A percentile compares a stretch with the other conserved stretches of the same genome.
phyloP scores from a whole-genome alignment of 139 green algal genomes.

The Chlorella sp. region DNA sequence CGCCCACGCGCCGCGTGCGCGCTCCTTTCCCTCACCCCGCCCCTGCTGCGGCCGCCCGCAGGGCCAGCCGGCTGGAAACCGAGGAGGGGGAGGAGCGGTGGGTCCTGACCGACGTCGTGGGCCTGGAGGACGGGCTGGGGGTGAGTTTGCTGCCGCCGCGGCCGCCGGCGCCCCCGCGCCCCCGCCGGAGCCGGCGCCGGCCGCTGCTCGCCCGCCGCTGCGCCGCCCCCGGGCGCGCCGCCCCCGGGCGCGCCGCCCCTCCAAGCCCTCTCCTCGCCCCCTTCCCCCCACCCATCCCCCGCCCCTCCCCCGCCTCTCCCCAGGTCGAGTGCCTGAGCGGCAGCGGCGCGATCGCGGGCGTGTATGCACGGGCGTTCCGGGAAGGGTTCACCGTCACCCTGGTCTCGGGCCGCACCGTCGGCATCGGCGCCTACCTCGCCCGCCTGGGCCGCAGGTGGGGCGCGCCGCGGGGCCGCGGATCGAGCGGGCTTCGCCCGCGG shows the following conservation, averaged over 20 bases:
- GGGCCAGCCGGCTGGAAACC: conserved; percentile 26
- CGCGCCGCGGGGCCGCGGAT: background rate
- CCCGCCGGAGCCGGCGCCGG: too few species aligned
- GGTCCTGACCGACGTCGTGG: conserved; percentile 82
- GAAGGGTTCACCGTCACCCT: conserved; percentile 96
- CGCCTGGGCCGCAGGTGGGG: conserved; percentile 82
- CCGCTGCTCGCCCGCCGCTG: too few species aligned
- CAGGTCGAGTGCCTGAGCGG: conserved; percentile 98
- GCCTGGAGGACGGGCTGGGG: conserved; percentile 92
- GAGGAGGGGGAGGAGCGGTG: conserved; percentile 36
- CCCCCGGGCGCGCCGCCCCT: too few species aligned
- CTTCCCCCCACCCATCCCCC: too few species aligned
- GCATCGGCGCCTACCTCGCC: conserved; percentile 98
- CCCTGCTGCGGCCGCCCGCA: background rate
- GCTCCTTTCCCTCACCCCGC: too few species aligned
- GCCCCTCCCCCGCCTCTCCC: too few species aligned
- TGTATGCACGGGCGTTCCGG: conserved; percentile 70
- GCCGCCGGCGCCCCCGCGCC: too few species aligned
- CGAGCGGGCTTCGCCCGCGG: too few species aligned
- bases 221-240: too few species aligned
- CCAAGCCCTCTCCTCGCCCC: too few species aligned
- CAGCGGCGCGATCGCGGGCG: conserved; percentile 89
- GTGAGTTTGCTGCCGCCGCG: too few species aligned
- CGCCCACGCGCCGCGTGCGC: too few species aligned
- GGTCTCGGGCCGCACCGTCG: conserved; percentile 91